A percentile compares a stretch with the other conserved stretches of the same genome.
Conservation (phyloP, 2,329 filamentous ascomycete genomes). For the Fusarium nematophilum region DNA sequence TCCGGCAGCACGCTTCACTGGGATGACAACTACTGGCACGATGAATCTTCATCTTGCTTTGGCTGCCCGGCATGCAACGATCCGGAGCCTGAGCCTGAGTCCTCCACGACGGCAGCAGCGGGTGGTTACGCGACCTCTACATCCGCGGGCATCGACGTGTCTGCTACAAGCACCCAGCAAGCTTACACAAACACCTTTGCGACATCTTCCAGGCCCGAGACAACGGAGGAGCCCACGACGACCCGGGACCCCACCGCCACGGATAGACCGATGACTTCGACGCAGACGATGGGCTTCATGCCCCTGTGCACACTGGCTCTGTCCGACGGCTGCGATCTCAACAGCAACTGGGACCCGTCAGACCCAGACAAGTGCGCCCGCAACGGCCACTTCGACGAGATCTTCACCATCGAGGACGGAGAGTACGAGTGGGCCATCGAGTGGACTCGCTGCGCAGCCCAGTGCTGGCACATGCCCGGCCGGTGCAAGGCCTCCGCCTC, state of each 20-base stretch:
- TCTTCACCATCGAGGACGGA: neutral
- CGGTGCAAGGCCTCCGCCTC: neutral
- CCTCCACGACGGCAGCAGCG: neutral
- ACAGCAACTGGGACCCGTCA: neutral
- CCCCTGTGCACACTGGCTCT: neutral
- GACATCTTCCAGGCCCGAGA: neutral
- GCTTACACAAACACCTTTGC: neutral
- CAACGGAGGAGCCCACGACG: neutral
- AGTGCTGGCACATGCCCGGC: neutral
- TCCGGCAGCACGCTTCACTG: neutral
- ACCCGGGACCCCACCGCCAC: neutral
- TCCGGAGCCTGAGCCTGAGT: neutral
- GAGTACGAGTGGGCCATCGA: neutral
- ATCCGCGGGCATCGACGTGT: neutral
- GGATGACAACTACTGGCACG: neutral
- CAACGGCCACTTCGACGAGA: neutral
- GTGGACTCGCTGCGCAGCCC: neutral
- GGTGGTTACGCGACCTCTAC: neutral
- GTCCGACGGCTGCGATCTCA: neutral
- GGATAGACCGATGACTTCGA: neutral
- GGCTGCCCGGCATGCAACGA: neutral
- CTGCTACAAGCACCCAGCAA: neutral
- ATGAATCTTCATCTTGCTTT: neutral
- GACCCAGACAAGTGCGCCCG: neutral
- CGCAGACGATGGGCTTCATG: neutral